Base-by-base conservation (phyloP, 1,139 yeast species). In the Sugiyamaella sp. region DNA sequence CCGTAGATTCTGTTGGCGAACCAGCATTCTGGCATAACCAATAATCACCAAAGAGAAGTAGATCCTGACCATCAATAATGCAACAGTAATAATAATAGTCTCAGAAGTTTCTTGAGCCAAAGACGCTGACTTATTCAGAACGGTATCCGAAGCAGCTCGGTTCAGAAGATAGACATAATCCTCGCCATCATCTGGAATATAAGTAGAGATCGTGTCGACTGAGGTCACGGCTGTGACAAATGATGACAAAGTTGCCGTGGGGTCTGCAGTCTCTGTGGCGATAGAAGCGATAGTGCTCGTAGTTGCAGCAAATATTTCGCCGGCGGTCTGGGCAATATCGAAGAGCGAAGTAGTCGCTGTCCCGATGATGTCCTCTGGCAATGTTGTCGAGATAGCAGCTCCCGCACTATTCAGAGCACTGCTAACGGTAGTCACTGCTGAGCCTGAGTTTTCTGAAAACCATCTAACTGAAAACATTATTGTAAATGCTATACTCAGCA, bases 381-480 rank as follows among this genome's bases (percentile, higher is more conserved):
- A 17, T 35, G 27, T 20, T 16, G 25, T 49, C 4, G 16, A 20
- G 17, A 17, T 25, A 6, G 37, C 20, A 17, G 29, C 10, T 2
- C 20, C 43, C 27, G 16, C 27, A 14, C 24, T 35, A n/a, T 14
- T 4, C 33, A 27, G 17, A 12, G 20, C 17, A 25, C 33, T 29
- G 14, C 14, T 29, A 29, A 4, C 20, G 2, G 29, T 8, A 8
- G 19, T 12, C 10, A 19, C 22, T n/a, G 46, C 39, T n/a, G 37
- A 4, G 12, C 37, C 42, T 14, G 51, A 40, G 24, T 39, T 48
- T 22, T 27, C 54, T 21, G 77, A 72, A 64, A 89, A 86, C 97
- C 97, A 91, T 59, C 82, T 79, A 53, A 79, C 76, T 14, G 85
- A 78, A 67, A 93, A 90, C 69, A 85, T 85, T 2, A 86, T 61